phyloP scores from a whole-genome alignment of 495 filamentous ascomycete genomes.

The Durotheca rogersii region DNA sequence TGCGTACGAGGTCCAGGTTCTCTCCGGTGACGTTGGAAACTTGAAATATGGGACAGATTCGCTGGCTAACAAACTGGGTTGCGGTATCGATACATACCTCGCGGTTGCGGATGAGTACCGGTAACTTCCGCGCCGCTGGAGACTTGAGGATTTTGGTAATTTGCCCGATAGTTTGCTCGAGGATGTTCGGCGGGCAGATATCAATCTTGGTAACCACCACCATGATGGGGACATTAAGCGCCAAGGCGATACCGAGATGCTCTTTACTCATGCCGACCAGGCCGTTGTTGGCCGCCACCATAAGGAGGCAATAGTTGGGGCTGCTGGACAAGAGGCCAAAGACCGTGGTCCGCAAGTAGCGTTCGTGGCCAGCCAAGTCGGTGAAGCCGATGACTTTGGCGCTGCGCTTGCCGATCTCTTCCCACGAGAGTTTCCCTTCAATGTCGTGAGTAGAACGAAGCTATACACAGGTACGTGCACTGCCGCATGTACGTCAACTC shows the following conservation, averaged over 20 bases:
- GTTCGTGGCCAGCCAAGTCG: slow-evolving; percentile 92
- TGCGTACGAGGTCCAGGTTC: slow-evolving; percentile 74
- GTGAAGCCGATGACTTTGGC: slow-evolving; percentile 97
- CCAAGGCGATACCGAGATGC: slow-evolving; percentile 92
- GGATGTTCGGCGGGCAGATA: slow-evolving; percentile 94
- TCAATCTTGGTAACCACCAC: slow-evolving; percentile 99
- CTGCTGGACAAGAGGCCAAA: slow-evolving; percentile 93
- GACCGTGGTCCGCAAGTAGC: slow-evolving; percentile 93
- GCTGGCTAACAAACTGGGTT: slow-evolving; percentile 90
- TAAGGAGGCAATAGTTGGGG: slow-evolving; percentile 95
- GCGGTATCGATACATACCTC: slow-evolving; percentile 94
- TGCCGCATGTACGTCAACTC: slow-evolving; percentile 51
- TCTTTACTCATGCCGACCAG: slow-evolving; percentile 98
- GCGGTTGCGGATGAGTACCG: slow-evolving; percentile 91
- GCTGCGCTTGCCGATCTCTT: slow-evolving; percentile 94
- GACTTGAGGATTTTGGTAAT: slow-evolving; percentile 90
- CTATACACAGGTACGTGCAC: neutral
- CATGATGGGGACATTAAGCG: slow-evolving; percentile 96
- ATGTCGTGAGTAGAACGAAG: neutral
- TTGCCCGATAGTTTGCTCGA: slow-evolving; percentile 92
- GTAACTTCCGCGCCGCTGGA: slow-evolving; percentile 91
- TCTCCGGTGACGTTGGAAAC: slow-evolving; percentile 96
- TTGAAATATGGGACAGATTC: slow-evolving; percentile 97
- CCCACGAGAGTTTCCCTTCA: slow-evolving; percentile 74
- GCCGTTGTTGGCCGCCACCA: slow-evolving; percentile 98